A percentile compares a stretch with the other conserved stretches of the same genome.
Evolutionary conservation across 106 monocot genomes (phyloP).

Genomic region (Platanthera guangdongensis): DNA sequence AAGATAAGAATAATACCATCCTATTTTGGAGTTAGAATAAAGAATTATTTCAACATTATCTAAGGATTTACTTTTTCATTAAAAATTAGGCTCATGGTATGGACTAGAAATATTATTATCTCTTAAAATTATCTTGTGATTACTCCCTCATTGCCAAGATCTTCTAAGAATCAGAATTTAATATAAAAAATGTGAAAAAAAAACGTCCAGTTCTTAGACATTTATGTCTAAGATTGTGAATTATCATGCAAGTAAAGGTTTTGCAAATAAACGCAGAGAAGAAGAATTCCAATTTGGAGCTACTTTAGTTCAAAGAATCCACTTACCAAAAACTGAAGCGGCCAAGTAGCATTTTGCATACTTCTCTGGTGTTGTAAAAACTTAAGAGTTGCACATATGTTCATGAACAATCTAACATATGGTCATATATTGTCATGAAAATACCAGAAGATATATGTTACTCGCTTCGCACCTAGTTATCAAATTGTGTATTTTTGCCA

Average conservation of each 20-base stretch:
- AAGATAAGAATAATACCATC: too few relatives aligned
- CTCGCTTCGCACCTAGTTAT: too few relatives aligned
- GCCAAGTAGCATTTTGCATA: background rate
- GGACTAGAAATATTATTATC: background rate
- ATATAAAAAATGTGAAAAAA: background rate
- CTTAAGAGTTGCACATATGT: background rate
- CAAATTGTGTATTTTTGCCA: too few relatives aligned
- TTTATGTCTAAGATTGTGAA: background rate
- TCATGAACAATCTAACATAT: background rate
- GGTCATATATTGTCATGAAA: background rate
- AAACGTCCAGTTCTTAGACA: background rate
- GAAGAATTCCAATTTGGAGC: background rate
- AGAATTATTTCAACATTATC: too few relatives aligned
- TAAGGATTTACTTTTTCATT: too few relatives aligned
- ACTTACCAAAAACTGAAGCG: background rate
- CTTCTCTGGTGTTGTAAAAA: background rate
- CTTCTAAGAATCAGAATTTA: background rate
- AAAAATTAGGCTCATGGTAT: too few relatives aligned
- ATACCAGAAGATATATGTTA: background rate
- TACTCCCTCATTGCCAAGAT: background rate
- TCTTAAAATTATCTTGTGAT: background rate
- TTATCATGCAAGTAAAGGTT: background rate
- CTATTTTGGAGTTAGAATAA: too few relatives aligned
- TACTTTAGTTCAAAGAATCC: background rate
- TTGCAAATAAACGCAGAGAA: background rate